Conservation (phyloP, 805 yeast species). For the Wickerhamiella brachini region DNA sequence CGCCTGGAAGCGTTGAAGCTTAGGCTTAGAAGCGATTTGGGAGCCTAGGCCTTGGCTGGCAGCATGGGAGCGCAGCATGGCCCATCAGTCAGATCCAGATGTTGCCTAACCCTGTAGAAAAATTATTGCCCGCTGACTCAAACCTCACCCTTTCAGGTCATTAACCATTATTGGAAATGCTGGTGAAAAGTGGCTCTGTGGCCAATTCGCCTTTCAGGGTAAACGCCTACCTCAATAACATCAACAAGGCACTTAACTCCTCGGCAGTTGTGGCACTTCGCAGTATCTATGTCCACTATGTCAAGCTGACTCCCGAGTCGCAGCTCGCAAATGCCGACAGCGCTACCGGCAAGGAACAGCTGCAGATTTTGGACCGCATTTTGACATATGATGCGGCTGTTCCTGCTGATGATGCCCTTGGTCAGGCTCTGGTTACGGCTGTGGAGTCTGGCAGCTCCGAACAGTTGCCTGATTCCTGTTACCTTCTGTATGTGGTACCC, state of each 20-base stretch:
- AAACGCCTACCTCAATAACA: constrained; percentile 52
- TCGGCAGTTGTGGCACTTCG: constrained; percentile 57
- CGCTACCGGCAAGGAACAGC: constrained; percentile 16
- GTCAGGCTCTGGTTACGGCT: constrained; percentile 29
- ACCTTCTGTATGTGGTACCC: constrained; percentile 68
- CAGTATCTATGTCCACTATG: constrained; percentile 69
- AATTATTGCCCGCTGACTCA: background rate
- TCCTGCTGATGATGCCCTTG: constrained; percentile 37
- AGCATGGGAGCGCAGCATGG: no score
- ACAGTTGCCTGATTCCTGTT: constrained; percentile 25
- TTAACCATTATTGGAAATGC: constrained; percentile 6
- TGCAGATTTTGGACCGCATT: constrained; percentile 37
- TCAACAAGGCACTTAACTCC: constrained; percentile 56
- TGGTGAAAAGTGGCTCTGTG: constrained; percentile 47
- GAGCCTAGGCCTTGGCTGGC: no score
- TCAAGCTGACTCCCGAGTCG: constrained; percentile 37
- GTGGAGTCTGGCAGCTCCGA: constrained; percentile 17
- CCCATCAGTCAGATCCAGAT: background rate
- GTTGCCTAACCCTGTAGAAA: background rate
- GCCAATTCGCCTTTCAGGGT: constrained; percentile 84
- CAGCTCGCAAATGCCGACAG: constrained; percentile 18
- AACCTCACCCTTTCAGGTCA: background rate
- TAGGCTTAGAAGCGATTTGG: no score
- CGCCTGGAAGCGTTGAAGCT: no score
- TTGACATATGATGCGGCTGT: constrained; percentile 62